Evolutionary conservation across 2,329 filamentous ascomycete genomes (phyloP), one percentile per base, ranked within the genome.

Genomic region (Sporothrix pallida): DNA sequence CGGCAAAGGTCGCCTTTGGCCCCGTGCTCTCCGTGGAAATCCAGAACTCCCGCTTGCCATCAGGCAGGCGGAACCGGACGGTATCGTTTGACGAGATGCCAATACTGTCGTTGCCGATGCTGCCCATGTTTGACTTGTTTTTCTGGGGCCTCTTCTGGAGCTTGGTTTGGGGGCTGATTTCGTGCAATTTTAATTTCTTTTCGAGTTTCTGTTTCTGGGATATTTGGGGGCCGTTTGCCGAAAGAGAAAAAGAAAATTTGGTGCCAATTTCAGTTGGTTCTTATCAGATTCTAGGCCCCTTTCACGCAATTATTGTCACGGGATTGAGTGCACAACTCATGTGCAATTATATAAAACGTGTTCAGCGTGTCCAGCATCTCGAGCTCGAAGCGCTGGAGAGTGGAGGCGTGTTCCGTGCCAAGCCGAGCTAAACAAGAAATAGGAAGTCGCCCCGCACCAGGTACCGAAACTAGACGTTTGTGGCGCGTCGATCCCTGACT

Each of bases 31-130:
- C 52, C 2, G 58, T 20, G 13, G 46, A 37, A 48, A 76, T 65
- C 73, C 74, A 76, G 0, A 76, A n/a, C 46, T 69, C 48, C 4
- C 50, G 68, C 58, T 71, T 75, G 62, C 70, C 75, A 48, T 76
- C 75, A 3, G 75, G 75, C 31, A 76, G 75, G 20, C 71, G 70
- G 63, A 75, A 76, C 2, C 15, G 42, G 15, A 71, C 31, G 10
- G 63, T 17, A 12, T 62, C 56, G n/a, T 72, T 12, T 31, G 71
- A n/a, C 54, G 23, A 20, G 48, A 15, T 20, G 26, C 26, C 17
- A 44, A 31, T 52, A 31, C 7, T 31, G 12, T 56, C 67, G 20
- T 71, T 58, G 58, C 67, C n/a, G 7, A 68, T 67, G 58, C 71
- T 73, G 46, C 70, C 63, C 73, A 74, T 74, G 26, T 37, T 42